phyloP scores from a whole-genome alignment of 108 stramenopile genomes.

The Fragilaria radians region DNA sequence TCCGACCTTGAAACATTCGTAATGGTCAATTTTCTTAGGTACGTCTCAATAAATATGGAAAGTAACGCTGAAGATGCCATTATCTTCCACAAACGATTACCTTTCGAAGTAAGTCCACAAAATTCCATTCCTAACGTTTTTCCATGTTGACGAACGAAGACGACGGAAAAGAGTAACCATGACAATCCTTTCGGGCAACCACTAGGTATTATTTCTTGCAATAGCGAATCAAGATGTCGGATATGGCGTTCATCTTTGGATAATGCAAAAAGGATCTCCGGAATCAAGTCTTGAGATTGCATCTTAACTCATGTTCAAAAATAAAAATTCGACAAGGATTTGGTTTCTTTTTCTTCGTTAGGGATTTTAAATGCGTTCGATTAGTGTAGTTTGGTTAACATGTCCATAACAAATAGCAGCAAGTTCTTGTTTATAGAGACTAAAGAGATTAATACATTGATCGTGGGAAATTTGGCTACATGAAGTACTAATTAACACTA shows the following conservation, averaged over 20 bases:
- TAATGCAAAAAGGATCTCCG: constrained; percentile 19
- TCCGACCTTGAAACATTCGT: background rate
- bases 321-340: too few relatives aligned
- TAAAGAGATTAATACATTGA: too few relatives aligned
- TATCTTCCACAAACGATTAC: background rate
- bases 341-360: too few relatives aligned
- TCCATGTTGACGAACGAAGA: constrained; percentile 6
- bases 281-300: constrained; percentile 16
- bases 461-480: too few relatives aligned
- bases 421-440: too few relatives aligned
- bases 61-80: background rate
- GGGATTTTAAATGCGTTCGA: too few relatives aligned
- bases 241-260: constrained; percentile 41
- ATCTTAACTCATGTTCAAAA: too few relatives aligned
- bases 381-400: too few relatives aligned
- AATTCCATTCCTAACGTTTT: constrained; percentile 34
- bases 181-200: background rate
- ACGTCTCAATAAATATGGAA: background rate
- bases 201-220: constrained; percentile 10
- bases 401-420: too few relatives aligned
- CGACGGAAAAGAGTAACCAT: constrained; percentile 16
- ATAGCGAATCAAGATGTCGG: constrained; percentile 14
- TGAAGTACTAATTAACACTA: too few relatives aligned
- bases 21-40: background rate
- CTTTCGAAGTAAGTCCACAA: constrained; percentile 8